phyloP scores from a whole-genome alignment of 1,284 basidiomycete species.

The Trametes polyzona region DNA sequence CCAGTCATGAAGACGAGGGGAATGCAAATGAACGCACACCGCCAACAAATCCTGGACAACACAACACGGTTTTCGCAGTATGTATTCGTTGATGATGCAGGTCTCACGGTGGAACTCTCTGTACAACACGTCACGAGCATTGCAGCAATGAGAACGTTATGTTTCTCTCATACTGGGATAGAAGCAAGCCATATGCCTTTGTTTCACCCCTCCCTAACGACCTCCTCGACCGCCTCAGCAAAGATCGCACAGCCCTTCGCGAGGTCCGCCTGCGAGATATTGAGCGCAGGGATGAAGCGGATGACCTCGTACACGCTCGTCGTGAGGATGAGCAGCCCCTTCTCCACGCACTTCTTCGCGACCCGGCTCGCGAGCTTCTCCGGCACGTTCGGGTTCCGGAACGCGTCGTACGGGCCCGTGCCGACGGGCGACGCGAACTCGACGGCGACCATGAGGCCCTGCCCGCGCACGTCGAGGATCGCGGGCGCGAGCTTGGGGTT shows the following conservation, averaged over 20 bases:
- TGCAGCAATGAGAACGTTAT: no score
- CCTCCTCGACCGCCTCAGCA: conserved; percentile 62
- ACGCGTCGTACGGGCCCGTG: conserved; percentile 47
- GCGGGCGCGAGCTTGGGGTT: conserved; percentile 54
- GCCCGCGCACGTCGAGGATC: conserved; percentile 80
- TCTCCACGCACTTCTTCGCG: conserved; percentile 80
- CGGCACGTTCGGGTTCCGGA: conserved; percentile 48
- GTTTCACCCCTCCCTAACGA: conserved; percentile 48
- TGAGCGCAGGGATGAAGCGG: conserved; percentile 79
- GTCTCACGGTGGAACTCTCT: no score
- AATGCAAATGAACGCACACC: no score
- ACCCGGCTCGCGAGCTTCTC: conserved; percentile 76
- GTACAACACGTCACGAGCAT: no score
- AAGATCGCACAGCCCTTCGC: conserved; percentile 63
- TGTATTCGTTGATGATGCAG: no score
- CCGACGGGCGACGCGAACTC: conserved; percentile 73
- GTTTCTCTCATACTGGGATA: no score
- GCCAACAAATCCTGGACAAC: no score
- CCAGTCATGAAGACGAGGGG: no score
- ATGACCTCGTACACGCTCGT: conserved; percentile 82
- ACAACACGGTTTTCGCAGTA: no score
- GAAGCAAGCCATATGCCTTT: no score
- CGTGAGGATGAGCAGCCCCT: conserved; percentile 81
- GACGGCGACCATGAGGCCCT: conserved; percentile 81
- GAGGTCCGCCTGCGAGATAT: conserved; percentile 66